Base-by-base conservation (phyloP, 225 moss, liverwort and hornwort species). In the Sphagnum contortum region DNA sequence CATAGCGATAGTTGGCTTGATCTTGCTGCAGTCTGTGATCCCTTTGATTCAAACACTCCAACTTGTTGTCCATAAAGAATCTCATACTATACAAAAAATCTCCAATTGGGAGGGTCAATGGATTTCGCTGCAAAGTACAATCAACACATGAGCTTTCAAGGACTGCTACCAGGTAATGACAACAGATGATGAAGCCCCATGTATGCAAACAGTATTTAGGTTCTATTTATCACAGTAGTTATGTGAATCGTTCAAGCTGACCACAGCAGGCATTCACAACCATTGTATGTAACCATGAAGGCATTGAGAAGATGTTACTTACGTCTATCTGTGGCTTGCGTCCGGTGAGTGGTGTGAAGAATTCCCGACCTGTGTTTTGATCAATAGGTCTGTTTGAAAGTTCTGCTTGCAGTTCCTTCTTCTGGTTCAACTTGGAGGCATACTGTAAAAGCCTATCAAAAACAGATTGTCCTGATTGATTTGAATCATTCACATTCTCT, bases 371-470 rank as follows among this genome's bases (percentile, higher is more conserved):
- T 3, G 96, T 96, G 64, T 68, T 52, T 55, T 88, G 83, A 74
- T 96, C 96, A 64, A 90, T 50, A 0, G 68, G 88, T 65, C 57
- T 87, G n/a, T 80, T 77, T 67, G 76, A 67, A 11, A 81, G 64
- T 6, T 80, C 75, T 56, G 92, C 81, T 70, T 78, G 88, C 74
- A 83, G 75, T 65, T 96, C 81, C 66, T 81, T 96, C 68, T 96
- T 96, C 79, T 92, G 80, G 9, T 71, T 68, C 47, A 92, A 68
- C 62, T 85, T 90, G 50, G 92, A 80, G 61, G 92, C 85, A 82
- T 92, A 90, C 12, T 92, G 81, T 69, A 96, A 65, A 66, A 96
- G 73, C 68, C 95, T 92, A 72, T 96, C 87, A 78, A 90, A 88
- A 5, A 96, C 92, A 0, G 74, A 85, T 48, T 80, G 82, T 61